Evolutionary conservation across 257 asterid genomes (phyloP).

Genomic region (Solanum lycopersicoides): DNA sequence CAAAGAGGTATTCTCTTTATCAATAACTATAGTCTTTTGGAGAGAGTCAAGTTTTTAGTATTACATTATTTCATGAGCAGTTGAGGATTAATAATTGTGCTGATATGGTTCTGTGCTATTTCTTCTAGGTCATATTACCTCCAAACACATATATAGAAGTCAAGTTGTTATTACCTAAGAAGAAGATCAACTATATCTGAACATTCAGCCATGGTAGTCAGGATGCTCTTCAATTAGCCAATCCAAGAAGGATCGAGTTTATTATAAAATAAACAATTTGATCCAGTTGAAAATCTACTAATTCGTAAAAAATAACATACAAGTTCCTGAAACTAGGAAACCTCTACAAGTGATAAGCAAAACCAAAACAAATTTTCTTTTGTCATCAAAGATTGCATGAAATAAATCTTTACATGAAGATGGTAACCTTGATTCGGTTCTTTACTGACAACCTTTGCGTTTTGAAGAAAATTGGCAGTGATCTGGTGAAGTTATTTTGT

Average conservation of each 20-base stretch:
- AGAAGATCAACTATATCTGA: background rate
- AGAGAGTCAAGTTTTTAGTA: background rate
- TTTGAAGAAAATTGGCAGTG: background rate
- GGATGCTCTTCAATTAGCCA: background rate
- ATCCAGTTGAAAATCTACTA: background rate
- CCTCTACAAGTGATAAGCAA: background rate
- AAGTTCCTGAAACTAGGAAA: background rate
- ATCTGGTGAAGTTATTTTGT: background rate
- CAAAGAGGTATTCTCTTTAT: background rate
- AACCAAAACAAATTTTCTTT: background rate
- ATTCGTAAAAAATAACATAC: background rate
- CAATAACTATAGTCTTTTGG: background rate
- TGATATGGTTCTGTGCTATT: background rate
- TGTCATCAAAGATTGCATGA: background rate
- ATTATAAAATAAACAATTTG: background rate
- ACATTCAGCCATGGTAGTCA: background rate
- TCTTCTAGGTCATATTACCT: background rate
- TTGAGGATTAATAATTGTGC: background rate
- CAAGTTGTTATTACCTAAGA: background rate
- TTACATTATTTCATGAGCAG: background rate
- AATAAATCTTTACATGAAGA: background rate
- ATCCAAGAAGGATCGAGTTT: background rate
- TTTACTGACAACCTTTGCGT: background rate
- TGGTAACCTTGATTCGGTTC: background rate
- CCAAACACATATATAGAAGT: background rate